phyloP scores from a whole-genome alignment of 2,329 filamentous ascomycete species.

The Phaeophleospora eucalypticola region DNA sequence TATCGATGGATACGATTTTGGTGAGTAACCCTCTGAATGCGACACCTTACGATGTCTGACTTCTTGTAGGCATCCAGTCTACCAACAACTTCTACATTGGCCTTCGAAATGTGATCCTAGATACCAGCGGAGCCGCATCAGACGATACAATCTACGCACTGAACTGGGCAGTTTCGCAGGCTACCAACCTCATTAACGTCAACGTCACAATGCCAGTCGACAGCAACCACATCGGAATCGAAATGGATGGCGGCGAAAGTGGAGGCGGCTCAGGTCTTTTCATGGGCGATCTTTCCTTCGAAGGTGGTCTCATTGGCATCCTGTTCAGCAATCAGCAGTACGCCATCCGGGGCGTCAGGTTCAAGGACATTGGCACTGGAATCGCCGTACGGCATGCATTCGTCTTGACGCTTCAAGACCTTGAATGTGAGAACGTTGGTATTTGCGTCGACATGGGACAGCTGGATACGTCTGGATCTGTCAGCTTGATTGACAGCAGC shows the following conservation, averaged over 20 bases:
- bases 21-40: not conserved
- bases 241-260: constrained; percentile 30
- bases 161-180: constrained; percentile 31
- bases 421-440: constrained; percentile 27
- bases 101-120: constrained; percentile 28
- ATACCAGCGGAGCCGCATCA: constrained; percentile 21
- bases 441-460: constrained; percentile 25
- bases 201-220: constrained; percentile 34
- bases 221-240: constrained; percentile 36
- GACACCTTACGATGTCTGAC: not conserved
- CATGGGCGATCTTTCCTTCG: constrained; percentile 53
- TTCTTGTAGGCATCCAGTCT: constrained; percentile 13
- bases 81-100: constrained; percentile 29
- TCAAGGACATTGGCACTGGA: constrained; percentile 21
- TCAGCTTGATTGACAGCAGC: constrained; percentile 24
- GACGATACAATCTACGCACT: constrained; percentile 19
- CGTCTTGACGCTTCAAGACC: constrained; percentile 19
- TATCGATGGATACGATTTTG: constrained; percentile 24
- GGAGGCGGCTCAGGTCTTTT: constrained; percentile 21
- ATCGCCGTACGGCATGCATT: constrained; percentile 23
- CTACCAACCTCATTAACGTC: constrained; percentile 28
- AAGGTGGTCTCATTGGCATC: constrained; percentile 55
- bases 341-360: constrained; percentile 32
- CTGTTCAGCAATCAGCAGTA: constrained; percentile 60
- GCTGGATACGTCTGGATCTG: constrained; percentile 21